A percentile compares a stretch with the other conserved stretches of the same genome.
Conservation (phyloP, 768 basidiomycete genomes). For the Steccherinum ochraceum region DNA sequence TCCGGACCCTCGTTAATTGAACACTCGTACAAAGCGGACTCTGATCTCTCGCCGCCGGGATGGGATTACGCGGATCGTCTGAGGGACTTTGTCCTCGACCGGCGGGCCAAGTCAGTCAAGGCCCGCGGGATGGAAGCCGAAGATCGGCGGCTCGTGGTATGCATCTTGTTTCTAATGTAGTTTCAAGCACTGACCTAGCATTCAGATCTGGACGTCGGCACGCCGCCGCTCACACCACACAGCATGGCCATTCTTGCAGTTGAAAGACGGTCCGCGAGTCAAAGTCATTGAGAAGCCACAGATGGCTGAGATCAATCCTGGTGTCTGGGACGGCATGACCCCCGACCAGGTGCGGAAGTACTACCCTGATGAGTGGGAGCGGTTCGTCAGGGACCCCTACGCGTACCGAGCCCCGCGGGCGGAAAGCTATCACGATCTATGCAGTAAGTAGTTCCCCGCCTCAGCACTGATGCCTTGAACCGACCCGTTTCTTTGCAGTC, state of each 20-base stretch:
- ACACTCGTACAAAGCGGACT: constrained; percentile 98
- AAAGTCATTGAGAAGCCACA: constrained; percentile 93
- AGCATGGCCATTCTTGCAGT: constrained; percentile 82
- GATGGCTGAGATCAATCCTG: constrained; percentile 98
- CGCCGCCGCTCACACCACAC: constrained; percentile 90
- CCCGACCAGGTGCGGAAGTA: constrained; percentile 84
- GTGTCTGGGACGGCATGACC: constrained; percentile 93
- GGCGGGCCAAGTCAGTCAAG: constrained; percentile 71
- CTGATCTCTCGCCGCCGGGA: constrained; percentile 89
- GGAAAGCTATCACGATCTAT: constrained; percentile 95
- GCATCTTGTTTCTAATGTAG: constrained; percentile 17
- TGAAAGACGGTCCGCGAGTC: constrained; percentile 36
- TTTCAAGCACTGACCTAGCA: background rate
- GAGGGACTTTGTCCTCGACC: constrained; percentile 84
- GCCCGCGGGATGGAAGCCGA: constrained; percentile 58
- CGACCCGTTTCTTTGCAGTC: constrained; percentile 37
- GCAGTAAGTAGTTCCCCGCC: constrained; percentile 40
- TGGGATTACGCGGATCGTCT: constrained; percentile 92
- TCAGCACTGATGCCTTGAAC: constrained; percentile 6
- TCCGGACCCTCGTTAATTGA: constrained; percentile 98
- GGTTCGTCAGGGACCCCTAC: constrained; percentile 91
- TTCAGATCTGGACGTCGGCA: constrained; percentile 95
- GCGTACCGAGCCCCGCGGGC: constrained; percentile 87
- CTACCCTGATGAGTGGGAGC: constrained; percentile 92
- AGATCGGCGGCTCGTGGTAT: constrained; percentile 61